Evolutionary conservation across 495 filamentous ascomycete species (phyloP), one percentile per base, ranked within the genome.

Genomic region (Daldinia caldariorum): DNA sequence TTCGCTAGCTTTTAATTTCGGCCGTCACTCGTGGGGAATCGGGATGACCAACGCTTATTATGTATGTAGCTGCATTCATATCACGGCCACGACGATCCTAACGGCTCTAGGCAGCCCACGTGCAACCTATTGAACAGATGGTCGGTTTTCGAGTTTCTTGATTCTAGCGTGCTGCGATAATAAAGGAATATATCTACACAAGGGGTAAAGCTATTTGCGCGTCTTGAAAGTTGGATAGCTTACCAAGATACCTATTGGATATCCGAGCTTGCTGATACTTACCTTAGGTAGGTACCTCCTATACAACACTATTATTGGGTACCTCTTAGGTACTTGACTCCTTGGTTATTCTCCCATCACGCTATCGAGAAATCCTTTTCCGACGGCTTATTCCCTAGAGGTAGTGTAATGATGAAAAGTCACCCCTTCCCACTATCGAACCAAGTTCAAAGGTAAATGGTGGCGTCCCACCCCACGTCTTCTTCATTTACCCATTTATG

Each of bases 1-100:
- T 71, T 71, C 63, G 69, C 56, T 67, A 63, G 63, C 55, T 71
- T 54, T 20, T 63, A 67, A 71, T 71, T 58, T 71, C 69, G 53
- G 58, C 37, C 63, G 49, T 55, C 38, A 67, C 60, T 64, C 37
- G 63, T 67, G 69, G 63, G 45, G 55, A 66, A 59, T 67, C 63
- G 63, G 45, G 55, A 66, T 26, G 22, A 39, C 59, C 38, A 55
- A 29, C 29, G 18, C 59, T 64, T 64, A n/a, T n/a, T n/a, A n/a
- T n/a, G n/a, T n/a, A n/a, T n/a, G n/a, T n/a, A 54, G 59, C 59
- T 59, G 63, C 59, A 71, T n/a, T 49, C 20, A 20, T 67, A 63
- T 67, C 47, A 59, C 45, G 60, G 14, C 54, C 35, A 56, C 55
- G 59, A 63, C 31, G 69, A 67, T 67, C 58, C 14, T 62, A 59